Evolutionary conservation across 495 filamentous ascomycete genomes (phyloP).

Genomic region (Patellaria atrata): DNA sequence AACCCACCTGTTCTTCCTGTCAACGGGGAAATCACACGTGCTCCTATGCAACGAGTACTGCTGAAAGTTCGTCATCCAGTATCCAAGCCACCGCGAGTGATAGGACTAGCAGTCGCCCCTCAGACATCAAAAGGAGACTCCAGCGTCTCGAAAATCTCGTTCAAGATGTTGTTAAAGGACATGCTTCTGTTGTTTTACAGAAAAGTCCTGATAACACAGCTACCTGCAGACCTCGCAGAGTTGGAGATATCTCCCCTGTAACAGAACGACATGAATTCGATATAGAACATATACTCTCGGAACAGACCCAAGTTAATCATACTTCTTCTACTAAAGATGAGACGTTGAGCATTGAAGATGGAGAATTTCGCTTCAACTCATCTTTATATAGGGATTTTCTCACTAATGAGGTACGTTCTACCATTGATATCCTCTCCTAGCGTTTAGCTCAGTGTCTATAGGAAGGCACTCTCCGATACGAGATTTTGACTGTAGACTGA

Average conservation of each 20-base stretch:
- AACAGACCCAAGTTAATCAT: constrained; percentile 12
- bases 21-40: constrained; percentile 18
- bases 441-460: no score
- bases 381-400: constrained; percentile 18
- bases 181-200: background rate
- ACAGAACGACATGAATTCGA: constrained; percentile 6
- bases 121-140: constrained; percentile 16
- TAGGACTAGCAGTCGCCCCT: background rate
- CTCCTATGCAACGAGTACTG: constrained; percentile 12
- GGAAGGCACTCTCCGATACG: no score
- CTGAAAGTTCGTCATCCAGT: constrained; percentile 2
- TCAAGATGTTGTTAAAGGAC: constrained; percentile 13
- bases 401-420: constrained; percentile 20
- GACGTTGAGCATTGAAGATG: constrained; percentile 16
- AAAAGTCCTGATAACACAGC: background rate
- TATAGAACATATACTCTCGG: constrained; percentile 7
- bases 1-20: constrained; percentile 19
- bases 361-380: constrained; percentile 18
- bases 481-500: no score
- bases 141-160: constrained; percentile 17
- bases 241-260: no score
- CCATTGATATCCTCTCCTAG: no score
- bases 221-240: background rate
- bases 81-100: constrained; percentile 8
- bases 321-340: constrained; percentile 19